Base-by-base conservation (phyloP, 2,329 filamentous ascomycete genomes). In the Trichoderma oligosporum region DNA sequence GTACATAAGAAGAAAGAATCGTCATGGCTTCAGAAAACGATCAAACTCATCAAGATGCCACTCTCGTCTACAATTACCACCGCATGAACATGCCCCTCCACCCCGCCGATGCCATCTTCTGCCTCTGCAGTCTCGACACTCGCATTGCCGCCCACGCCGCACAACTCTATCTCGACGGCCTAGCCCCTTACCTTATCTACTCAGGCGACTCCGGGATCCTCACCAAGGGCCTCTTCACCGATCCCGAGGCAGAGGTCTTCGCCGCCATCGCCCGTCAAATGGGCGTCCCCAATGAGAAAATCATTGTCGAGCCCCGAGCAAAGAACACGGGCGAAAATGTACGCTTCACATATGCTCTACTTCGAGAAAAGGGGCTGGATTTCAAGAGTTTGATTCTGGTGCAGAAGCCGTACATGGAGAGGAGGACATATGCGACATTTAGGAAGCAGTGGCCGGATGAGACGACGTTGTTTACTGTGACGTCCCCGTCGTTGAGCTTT, bases 351-450 rank as follows among this genome's bases (percentile, higher is more conserved):
- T 63, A 73, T 35, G 66, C 63, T 0, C 60, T 78, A 8, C 64
- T 78, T 1, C 42, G 53, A 14, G 62, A 67, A 11, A 64, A 47
- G 20, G 62, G 66, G 0, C 41, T 74, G 7, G 44, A 35, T 0
- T 53, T 58, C 1, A 58, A 63, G 27, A 71, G 67, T 2, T 70
- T 78, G 27, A 65, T 78, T 14, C 66, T 78, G 1, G 76, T 78
- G 7, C 76, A 78, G 63, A 78, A 78, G 64, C 76, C 75, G 22
- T 78, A 78, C 58, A 78, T 78, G 76, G 75, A 78, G 64, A 65
- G 76, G 31, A 64, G 76, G 5, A 76, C 75, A 4, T 77, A 72
- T 39, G 76, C 76, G 1, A 78, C 76, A 0, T 78, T 78, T 58
- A 68, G 67, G 58, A 75, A 72, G 66, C 76, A 78, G 66, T 78